A percentile compares a stretch with the other conserved stretches of the same genome.
Conservation (phyloP, 140 eudicot species). For the Erigeron philadelphicus region DNA sequence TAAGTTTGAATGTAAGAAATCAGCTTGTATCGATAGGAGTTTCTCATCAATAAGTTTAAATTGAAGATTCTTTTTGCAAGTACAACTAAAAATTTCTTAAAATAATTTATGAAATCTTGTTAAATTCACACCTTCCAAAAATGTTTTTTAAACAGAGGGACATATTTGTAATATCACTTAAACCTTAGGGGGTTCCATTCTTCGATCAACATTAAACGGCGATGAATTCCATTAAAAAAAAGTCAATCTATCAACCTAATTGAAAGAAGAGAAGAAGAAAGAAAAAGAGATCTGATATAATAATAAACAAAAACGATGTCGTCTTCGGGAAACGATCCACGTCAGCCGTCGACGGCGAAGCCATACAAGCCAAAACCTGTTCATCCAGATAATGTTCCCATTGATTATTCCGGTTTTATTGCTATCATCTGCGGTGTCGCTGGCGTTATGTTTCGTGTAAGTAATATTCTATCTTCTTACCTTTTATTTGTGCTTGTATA, state of each 20-base stretch:
- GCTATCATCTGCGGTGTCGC: constrained; percentile 83
- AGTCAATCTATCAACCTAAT: neutral
- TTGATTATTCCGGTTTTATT: constrained; percentile 88
- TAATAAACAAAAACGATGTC: constrained; percentile 23
- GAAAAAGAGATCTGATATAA: constrained; percentile 12
- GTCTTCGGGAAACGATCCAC: constrained; percentile 64
- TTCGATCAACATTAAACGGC: neutral
- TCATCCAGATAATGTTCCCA: constrained; percentile 64
- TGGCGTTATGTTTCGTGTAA: constrained; percentile 86
- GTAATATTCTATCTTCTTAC: neutral
- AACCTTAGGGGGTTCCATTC: neutral
- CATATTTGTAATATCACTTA: neutral
- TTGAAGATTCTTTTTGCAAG: too few relatives aligned
- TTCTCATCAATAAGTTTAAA: too few relatives aligned
- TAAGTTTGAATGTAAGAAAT: too few relatives aligned
- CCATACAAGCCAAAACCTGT: constrained; percentile 54
- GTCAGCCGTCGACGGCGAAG: constrained; percentile 75
- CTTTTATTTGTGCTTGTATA: neutral
- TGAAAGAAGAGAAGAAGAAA: constrained; percentile 3
- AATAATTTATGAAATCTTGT: too few relatives aligned
- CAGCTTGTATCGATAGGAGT: too few relatives aligned
- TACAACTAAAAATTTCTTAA: too few relatives aligned
- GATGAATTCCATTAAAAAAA: neutral
- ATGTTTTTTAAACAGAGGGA: too few relatives aligned
- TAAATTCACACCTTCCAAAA: too few relatives aligned